A percentile compares a stretch with the other conserved stretches of the same genome.
These are phyloP conservation scores for Chamaecrista fasciculata DNA, from an alignment of 306 rosid genomes.

Conservation along the genomic window DNA sequence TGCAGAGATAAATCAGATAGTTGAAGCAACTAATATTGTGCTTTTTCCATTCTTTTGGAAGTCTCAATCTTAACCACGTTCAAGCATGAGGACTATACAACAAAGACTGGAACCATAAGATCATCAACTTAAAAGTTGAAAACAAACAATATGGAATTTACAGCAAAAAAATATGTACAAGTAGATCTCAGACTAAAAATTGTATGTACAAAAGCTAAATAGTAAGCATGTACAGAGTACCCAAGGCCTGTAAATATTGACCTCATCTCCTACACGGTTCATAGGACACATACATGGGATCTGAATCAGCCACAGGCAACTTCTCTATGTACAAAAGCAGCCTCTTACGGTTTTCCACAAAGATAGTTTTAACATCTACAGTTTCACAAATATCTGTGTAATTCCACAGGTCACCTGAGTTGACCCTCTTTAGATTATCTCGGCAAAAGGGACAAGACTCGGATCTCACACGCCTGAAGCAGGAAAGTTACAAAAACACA, in stretches of 20 bases:
- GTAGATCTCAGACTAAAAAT: too few species aligned
- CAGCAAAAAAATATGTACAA: background rate
- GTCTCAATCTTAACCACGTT: background rate
- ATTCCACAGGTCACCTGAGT: constrained; percentile 85
- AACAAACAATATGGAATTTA: too few species aligned
- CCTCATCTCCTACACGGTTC: constrained; percentile 60
- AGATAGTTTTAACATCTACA: constrained; percentile 55
- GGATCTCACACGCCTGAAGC: constrained; percentile 67
- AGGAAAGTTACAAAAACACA: background rate
- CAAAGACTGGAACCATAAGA: constrained; percentile 8
- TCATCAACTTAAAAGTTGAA: constrained; percentile 24
- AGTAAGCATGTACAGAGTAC: constrained; percentile 21
- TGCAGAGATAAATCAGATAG: background rate
- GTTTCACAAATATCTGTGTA: constrained; percentile 60
- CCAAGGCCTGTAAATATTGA: constrained; percentile 17
- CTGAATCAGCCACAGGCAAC: constrained; percentile 66
- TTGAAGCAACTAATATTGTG: background rate
- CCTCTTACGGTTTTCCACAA: constrained; percentile 66
- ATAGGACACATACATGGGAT: constrained; percentile 48
- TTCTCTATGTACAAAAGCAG: constrained; percentile 69
- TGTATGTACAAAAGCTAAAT: constrained; percentile 33
- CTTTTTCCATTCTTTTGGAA: background rate
- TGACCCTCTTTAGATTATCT: constrained; percentile 68
- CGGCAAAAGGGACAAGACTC: constrained; percentile 93
- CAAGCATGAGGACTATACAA: background rate